phyloP scores from a whole-genome alignment of 108 stramenopile species.

The Cylindrotheca fusiformis region DNA sequence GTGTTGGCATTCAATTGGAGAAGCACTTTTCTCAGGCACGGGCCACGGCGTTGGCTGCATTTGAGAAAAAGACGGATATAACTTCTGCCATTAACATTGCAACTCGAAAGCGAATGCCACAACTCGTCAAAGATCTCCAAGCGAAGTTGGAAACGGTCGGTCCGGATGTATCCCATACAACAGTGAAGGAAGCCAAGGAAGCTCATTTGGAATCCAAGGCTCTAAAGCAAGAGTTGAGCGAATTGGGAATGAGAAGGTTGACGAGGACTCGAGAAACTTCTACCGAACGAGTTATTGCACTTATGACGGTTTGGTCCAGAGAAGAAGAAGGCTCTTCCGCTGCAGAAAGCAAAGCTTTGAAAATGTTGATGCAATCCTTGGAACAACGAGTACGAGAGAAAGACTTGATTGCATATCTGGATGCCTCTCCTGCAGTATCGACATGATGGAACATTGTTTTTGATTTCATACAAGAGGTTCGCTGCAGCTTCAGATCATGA shows the following conservation, averaged over 20 bases:
- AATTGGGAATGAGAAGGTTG: slow-evolving; percentile 66
- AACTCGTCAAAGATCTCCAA: slow-evolving; percentile 67
- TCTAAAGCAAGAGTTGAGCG: slow-evolving; percentile 68
- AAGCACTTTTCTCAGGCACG: slow-evolving; percentile 68
- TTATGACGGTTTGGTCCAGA: slow-evolving; percentile 77
- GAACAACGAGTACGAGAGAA: slow-evolving; percentile 10
- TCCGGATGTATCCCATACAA: slow-evolving; percentile 72
- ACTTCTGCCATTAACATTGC: slow-evolving; percentile 86
- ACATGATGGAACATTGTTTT: not conserved
- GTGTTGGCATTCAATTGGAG: slow-evolving; percentile 81
- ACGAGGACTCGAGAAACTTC: slow-evolving; percentile 66
- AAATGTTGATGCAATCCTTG: slow-evolving; percentile 12
- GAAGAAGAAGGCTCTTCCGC: slow-evolving; percentile 37
- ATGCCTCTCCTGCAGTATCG: slow-evolving; percentile 1
- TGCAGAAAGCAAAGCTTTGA: slow-evolving; percentile 10
- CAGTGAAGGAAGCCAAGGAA: slow-evolving; percentile 83
- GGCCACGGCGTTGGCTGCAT: slow-evolving; percentile 67
- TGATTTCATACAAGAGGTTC: no score
- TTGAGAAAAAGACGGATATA: slow-evolving; percentile 85
- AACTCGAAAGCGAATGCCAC: slow-evolving; percentile 64
- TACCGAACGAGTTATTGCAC: slow-evolving; percentile 61
- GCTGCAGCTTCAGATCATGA: no score
- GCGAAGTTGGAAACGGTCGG: slow-evolving; percentile 65
- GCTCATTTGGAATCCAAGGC: slow-evolving; percentile 74
- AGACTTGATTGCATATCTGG: slow-evolving; percentile 12